These are phyloP conservation scores for Diaporthe citri DNA, from an alignment of 2,329 filamentous ascomycete species.

Conservation along the genomic window DNA sequence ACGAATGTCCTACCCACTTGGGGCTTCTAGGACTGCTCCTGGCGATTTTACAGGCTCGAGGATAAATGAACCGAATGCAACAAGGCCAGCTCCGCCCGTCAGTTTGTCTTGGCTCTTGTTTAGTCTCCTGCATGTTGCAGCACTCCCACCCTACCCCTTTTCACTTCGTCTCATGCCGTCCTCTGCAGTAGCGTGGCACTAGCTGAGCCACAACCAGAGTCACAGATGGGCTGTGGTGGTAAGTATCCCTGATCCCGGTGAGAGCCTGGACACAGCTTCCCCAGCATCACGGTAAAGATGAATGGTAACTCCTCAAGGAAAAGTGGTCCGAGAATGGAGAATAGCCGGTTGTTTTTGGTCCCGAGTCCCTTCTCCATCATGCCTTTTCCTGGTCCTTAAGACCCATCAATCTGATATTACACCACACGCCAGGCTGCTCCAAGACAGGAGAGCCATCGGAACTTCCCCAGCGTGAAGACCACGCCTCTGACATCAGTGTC, in stretches of 20 bases:
- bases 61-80: conserved; percentile 8
- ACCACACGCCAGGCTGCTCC: not conserved
- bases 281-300: not conserved
- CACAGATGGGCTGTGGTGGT: not conserved
- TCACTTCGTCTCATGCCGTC: conserved; percentile 22
- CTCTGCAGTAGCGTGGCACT: conserved; percentile 28
- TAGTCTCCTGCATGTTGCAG: conserved; percentile 24
- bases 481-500: conserved; percentile 9
- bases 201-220: conserved; percentile 29
- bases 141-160: conserved; percentile 20
- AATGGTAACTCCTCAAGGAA: not conserved
- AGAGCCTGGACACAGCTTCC: not conserved
- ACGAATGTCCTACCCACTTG: not conserved
- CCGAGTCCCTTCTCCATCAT: not conserved
- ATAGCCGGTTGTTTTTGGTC: not conserved
- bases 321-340: not conserved
- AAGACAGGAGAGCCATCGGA: not conserved
- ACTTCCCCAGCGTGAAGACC: not conserved
- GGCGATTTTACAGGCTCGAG: conserved; percentile 16
- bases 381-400: not conserved
- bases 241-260: not conserved
- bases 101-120: conserved; percentile 21
- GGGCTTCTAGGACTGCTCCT: not conserved
- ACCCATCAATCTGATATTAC: not conserved
- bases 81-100: conserved; percentile 20